Percentiles rank a stretch among this genome's conserved stretches.
phyloP scores from a whole-genome alignment of 202 grass and related monocot species.

The Brachypodium distachyon region DNA sequence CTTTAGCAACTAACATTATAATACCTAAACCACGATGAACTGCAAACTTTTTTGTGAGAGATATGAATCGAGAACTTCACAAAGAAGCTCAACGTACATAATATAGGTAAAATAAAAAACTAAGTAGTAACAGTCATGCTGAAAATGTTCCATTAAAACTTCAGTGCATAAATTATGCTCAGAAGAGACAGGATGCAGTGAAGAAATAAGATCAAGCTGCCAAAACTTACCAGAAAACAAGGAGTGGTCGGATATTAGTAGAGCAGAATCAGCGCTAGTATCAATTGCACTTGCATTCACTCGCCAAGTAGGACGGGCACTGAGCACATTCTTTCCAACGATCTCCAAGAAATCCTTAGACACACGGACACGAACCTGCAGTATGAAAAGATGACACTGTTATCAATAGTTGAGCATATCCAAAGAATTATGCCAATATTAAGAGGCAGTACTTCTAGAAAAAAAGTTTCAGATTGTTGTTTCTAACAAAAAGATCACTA shows the following conservation, averaged over 20 bases:
- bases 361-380: constrained; percentile 51
- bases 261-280: constrained; percentile 38
- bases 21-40: background rate
- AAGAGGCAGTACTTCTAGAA: no score
- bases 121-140: background rate
- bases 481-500: background rate
- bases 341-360: constrained; percentile 72
- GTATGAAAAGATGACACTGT: background rate
- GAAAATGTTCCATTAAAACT: background rate
- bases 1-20: background rate
- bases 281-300: constrained; percentile 68
- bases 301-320: constrained; percentile 57
- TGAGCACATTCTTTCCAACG: constrained; percentile 50
- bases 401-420: background rate
- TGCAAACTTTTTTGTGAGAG: constrained; percentile 1
- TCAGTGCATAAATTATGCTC: background rate
- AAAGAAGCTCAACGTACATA: background rate
- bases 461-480: no score
- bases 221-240: constrained; percentile 52
- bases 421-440: background rate
- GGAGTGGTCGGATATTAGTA: constrained; percentile 89
- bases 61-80: background rate
- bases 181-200: background rate
- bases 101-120: background rate
- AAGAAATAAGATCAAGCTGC: background rate